Percentiles rank a stretch among this genome's conserved stretches.
Conservation (phyloP, 495 filamentous ascomycete species). For the Xylaria palmicola region DNA sequence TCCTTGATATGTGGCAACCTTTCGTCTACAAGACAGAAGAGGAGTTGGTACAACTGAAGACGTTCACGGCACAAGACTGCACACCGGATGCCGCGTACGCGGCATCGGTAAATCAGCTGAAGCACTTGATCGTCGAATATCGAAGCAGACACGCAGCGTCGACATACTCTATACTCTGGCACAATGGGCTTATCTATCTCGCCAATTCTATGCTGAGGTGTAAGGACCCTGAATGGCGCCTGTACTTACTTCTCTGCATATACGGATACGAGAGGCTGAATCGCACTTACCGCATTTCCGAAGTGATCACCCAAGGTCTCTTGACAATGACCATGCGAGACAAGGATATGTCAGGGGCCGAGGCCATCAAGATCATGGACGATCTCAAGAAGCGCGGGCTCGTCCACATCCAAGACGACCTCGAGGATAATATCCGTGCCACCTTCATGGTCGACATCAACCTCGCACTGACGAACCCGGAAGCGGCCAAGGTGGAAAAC, state of each 20-base stretch:
- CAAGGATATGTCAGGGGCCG: constrained; percentile 14
- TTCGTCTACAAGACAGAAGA: constrained; percentile 10
- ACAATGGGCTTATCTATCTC: constrained; percentile 29
- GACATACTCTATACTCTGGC: constrained; percentile 29
- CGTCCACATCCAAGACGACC: background rate
- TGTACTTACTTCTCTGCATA: constrained; percentile 29
- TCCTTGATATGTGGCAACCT: constrained; percentile 27
- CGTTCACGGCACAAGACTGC: constrained; percentile 18
- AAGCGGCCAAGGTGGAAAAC: constrained; percentile 22
- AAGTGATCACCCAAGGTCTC: constrained; percentile 21
- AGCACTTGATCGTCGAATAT: constrained; percentile 27
- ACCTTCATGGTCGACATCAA: constrained; percentile 26
- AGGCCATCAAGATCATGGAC: constrained; percentile 21
- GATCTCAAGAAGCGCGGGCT: constrained; percentile 19
- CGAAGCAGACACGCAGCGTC: constrained; percentile 19
- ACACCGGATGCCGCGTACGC: constrained; percentile 21
- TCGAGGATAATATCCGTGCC: constrained; percentile 19
- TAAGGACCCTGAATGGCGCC: constrained; percentile 21
- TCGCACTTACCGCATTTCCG: constrained; percentile 22
- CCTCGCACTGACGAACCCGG: constrained; percentile 18
- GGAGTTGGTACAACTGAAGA: constrained; percentile 11
- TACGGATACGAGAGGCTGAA: constrained; percentile 28
- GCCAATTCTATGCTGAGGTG: constrained; percentile 26
- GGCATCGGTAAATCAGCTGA: constrained; percentile 29
- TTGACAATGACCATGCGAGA: constrained; percentile 27